Conservation (phyloP, 495 filamentous ascomycete species). For the Penicillium psychrofluorescens region DNA sequence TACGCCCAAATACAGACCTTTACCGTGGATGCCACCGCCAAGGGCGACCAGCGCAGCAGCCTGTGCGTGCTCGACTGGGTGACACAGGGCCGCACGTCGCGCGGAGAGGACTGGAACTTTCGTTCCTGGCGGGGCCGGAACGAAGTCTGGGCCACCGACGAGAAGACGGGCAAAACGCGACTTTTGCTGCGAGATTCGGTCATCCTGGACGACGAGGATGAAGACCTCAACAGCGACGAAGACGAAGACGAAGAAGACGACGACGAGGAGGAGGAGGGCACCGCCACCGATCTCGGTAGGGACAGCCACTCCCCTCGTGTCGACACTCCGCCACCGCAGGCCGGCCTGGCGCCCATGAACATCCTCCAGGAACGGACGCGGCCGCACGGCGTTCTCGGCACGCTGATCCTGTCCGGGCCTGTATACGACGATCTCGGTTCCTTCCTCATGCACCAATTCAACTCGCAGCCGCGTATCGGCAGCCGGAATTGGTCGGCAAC, state of each 20-base stretch:
- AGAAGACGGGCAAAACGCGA: conserved; percentile 35
- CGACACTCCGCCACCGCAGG: conserved; percentile 11
- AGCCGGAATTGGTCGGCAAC: conserved; percentile 64
- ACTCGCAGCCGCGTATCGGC: conserved; percentile 70
- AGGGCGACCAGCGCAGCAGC: conserved; percentile 32
- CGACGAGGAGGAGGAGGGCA: neutral
- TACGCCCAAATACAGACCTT: conserved; percentile 82
- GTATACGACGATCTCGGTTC: conserved; percentile 55
- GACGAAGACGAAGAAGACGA: conserved; percentile 31
- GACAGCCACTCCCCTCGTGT: conserved; percentile 9
- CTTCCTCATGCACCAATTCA: conserved; percentile 72
- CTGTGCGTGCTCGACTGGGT: conserved; percentile 92
- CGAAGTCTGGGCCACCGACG: conserved; percentile 63
- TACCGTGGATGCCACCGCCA: conserved; percentile 50
- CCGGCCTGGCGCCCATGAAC: conserved; percentile 17
- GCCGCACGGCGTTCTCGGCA: conserved; percentile 63
- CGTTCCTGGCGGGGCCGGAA: conserved; percentile 70
- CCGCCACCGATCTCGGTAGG: neutral
- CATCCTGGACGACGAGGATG: conserved; percentile 53
- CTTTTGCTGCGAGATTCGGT: conserved; percentile 78
- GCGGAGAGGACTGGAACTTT: conserved; percentile 88
- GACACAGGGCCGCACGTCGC: conserved; percentile 72
- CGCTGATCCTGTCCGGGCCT: conserved; percentile 72
- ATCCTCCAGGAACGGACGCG: conserved; percentile 34
- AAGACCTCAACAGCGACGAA: conserved; percentile 11